Conservation (phyloP, 179 eudicot species). For the Nepenthes alata region DNA sequence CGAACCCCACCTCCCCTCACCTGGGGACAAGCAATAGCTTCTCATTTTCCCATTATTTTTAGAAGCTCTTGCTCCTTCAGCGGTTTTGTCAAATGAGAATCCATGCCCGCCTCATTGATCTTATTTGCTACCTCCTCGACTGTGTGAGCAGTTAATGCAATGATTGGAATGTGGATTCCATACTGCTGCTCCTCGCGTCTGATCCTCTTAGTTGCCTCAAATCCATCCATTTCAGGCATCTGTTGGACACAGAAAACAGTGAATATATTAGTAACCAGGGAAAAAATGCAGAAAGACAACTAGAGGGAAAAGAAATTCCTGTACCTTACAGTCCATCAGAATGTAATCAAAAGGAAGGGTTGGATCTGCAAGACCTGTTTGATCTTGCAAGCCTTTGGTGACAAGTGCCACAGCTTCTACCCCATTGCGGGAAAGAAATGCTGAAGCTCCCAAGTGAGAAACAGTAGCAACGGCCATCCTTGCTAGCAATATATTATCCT, state of each 20-base stretch:
- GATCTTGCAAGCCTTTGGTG: constrained; percentile 15
- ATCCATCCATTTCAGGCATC: constrained; percentile 82
- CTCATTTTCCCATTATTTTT: constrained; percentile 14
- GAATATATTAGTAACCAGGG: too few species aligned
- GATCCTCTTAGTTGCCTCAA: constrained; percentile 54
- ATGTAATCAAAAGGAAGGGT: constrained; percentile 37
- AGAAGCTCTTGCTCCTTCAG: constrained; percentile 27
- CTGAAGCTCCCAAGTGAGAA: constrained; percentile 27
- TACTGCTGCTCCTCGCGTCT: constrained; percentile 41
- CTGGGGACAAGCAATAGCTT: background rate
- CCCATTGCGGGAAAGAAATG: constrained; percentile 30
- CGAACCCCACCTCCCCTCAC: too few species aligned
- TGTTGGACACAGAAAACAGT: constrained; percentile 7
- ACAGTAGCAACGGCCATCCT: constrained; percentile 12
- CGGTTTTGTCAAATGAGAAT: constrained; percentile 55
- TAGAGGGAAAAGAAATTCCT: background rate
- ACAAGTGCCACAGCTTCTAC: constrained; percentile 35
- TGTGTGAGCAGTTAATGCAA: constrained; percentile 64
- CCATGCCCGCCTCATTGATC: constrained; percentile 48
- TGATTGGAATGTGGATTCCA: constrained; percentile 52
- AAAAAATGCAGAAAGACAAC: background rate
- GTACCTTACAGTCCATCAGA: constrained; percentile 19
- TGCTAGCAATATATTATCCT: constrained; percentile 21
- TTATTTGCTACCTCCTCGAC: constrained; percentile 26
- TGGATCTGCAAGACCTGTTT: constrained; percentile 7